Evolutionary conservation across 495 filamentous ascomycete species (phyloP).

Genomic region (Podospora bellae-mahoneyi): DNA sequence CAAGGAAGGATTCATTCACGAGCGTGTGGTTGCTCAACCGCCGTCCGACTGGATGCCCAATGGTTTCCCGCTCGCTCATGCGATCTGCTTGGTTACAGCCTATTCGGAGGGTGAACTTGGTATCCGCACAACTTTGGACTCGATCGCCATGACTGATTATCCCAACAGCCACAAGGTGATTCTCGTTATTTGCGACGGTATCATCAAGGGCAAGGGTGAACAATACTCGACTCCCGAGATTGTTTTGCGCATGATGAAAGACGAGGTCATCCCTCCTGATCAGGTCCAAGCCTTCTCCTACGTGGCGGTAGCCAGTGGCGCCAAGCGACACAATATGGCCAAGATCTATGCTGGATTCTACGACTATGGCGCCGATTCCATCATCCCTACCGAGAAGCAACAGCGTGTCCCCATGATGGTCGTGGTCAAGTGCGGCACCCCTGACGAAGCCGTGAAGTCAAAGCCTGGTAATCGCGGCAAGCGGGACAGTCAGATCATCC

Average conservation of each 20-base stretch:
- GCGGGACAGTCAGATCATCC: constrained; percentile 95
- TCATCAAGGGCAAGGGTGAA: constrained; percentile 97
- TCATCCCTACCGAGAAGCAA: constrained; percentile 80
- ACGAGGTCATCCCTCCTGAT: constrained; percentile 71
- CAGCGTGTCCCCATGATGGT: constrained; percentile 99
- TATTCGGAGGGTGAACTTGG: constrained; percentile 96
- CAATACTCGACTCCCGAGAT: constrained; percentile 84
- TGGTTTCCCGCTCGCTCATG: constrained; percentile 89
- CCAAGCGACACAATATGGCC: constrained; percentile 98
- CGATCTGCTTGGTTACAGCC: constrained; percentile 91
- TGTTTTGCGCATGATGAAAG: constrained; percentile 88
- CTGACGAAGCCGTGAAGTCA: constrained; percentile 69
- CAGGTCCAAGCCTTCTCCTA: constrained; percentile 90
- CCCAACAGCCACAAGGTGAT: constrained; percentile 98
- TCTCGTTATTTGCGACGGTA: constrained; percentile 92
- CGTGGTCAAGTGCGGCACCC: constrained; percentile 93
- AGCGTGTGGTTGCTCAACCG: constrained; percentile 94
- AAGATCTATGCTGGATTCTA: constrained; percentile 98
- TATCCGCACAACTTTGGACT: constrained; percentile 90
- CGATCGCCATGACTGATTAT: constrained; percentile 95
- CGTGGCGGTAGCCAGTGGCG: constrained; percentile 91
- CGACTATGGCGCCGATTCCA: constrained; percentile 80
- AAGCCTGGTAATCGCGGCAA: constrained; percentile 98
- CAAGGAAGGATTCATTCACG: constrained; percentile 90
- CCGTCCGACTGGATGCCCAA: constrained; percentile 95